Base-by-base conservation (phyloP, 495 filamentous ascomycete species). In the Immersiella caudata region DNA sequence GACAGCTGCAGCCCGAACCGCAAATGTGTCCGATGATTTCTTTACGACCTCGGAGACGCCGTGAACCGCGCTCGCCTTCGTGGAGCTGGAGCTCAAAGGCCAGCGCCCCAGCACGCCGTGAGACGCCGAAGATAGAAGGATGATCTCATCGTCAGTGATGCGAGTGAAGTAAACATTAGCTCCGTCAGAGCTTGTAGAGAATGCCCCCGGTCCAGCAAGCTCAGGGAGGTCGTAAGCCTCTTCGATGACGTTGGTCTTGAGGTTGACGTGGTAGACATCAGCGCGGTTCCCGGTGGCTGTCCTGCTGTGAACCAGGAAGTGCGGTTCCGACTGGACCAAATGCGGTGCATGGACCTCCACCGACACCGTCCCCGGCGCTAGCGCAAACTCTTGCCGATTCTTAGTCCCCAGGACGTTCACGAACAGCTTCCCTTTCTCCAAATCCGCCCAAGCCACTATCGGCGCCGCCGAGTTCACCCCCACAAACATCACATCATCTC, bases 101-200 rank as follows among this genome's bases (percentile, higher is more conserved):
- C 91, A 96, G 58, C 90, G 84, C 9, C 85, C 88, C 35, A 97
- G 83, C 54, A 94, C 81, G 9, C 86, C 90, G 74, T 93, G 87
- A 2, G 91, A 94, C 29, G 80, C 79, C 1, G 93, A 97, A 2
- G 93, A 93, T 14, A 92, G 82, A 51, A 96, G 78, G 56, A 84
- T 83, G 6, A 89, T 79, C 68, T 96, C 92, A 20, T 88, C 86
- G 22, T 88, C 80, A 0, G 91, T 92, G 66, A 92, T 80, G 49
- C 93, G 83, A 1, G 90, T 93, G 72, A 98, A 97, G 79, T 93
- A 97, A 8, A 95, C 90, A 75, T 96, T 93, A 2, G 90, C 86
- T 65, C 87, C 90, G 52, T 85, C 83, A 14, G 87, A 91, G 79
- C 89, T 96, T 0, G 87, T 88, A 2, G 95, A 90, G 73, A 97